Base-by-base conservation (phyloP, 2,329 filamentous ascomycete species). In the Claviceps humidiphila region DNA sequence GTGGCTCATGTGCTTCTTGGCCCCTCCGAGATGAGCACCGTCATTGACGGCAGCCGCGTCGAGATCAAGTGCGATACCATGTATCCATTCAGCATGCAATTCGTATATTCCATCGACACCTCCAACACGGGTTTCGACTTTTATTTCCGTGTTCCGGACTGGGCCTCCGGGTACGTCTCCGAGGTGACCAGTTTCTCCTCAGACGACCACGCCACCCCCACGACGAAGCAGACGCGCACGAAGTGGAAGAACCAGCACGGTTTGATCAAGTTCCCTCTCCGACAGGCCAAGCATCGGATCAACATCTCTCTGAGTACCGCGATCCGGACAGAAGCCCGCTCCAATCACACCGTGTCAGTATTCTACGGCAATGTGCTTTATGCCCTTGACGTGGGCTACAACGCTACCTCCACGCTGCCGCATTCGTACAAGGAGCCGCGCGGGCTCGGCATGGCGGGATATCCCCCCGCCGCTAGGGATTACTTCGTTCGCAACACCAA, bases 1-100 rank as follows among this genome's bases (percentile, higher is more conserved):
- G 57, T 80, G 14, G 73, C 68, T 1, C 76, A 81, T 59, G 68
- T 69, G 0, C 62, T 80, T 1, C 70, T 81, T 3, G 64, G 69
- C 7, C 76, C 77, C 1, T 68, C 66, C 3, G 64, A 59, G 0
- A 68, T 74, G 6, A 63, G 60, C 3, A 71, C 72, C 3, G 64
- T 58, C 5, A 60, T 75, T 9, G 58, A 58, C 20, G 57, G 55
- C 11, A 55, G 53, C 17, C 44, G 43, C 5, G 69, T 77, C 8
- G 66, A 59, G 1, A 64, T 79, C 11, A 58, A 58, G 11, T 75
- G 73, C 57, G 61, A 70, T 24, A 80, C 77, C 0, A 65, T 67
- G 49, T 80, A 80, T 59, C 77, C 63, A 22, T 61, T 65, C 52
- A 24, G 61, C 60, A 57, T 61, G 58, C 53, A 55, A 44, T 52